Base-by-base conservation (phyloP, 2,329 filamentous ascomycete genomes). In the Botrytis tulipae region DNA sequence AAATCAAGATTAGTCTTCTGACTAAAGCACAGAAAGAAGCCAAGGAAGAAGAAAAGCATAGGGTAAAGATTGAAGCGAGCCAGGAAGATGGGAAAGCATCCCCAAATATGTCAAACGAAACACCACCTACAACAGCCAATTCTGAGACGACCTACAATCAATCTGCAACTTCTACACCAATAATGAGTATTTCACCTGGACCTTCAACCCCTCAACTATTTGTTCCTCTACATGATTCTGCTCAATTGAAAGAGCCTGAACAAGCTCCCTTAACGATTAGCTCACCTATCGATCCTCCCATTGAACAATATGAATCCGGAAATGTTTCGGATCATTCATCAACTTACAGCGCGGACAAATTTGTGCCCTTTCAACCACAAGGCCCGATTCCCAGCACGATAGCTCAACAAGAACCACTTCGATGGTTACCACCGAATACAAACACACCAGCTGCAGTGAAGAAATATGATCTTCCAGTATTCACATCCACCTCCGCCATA, bases 1-100 rank as follows among this genome's bases (percentile, higher is more conserved):
- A 87, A 80, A 88, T 91, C 74, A 89, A 87, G 78, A 89, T 91
- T 77, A 90, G 87, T 70, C 80, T 91, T 40, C 89, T 75, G 3
- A 80, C 88, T 2, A 85, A 89, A 74, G 84, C 88, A 57, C 87
- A 90, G 77, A 86, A 85, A 76, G 88, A 89, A 68, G 87, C 86
- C 2, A 85, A 84, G 40, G 85, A 85, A 70, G 79, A 80, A 71
- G 78, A 74, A 44, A 76, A 76, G 48, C 61, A 60, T 32, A 59
- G 22, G 29, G 67, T 32, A 60, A 51, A 59, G 25, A 20, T 46
- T 54, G 62, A 35, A 29, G 46, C 54, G 72, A 61, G 59, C 44
- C 61, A 73, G 29, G 46, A 60, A 29, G 77, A 76, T 61, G 42
- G 54, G 22, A 71, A 73, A 51, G 59, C 74, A 51, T 51, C 71